A percentile compares a stretch with the other conserved stretches of the same genome.
These are phyloP conservation scores for Spathaspora girioi DNA, from an alignment of 805 yeast species.

Conservation along the genomic window DNA sequence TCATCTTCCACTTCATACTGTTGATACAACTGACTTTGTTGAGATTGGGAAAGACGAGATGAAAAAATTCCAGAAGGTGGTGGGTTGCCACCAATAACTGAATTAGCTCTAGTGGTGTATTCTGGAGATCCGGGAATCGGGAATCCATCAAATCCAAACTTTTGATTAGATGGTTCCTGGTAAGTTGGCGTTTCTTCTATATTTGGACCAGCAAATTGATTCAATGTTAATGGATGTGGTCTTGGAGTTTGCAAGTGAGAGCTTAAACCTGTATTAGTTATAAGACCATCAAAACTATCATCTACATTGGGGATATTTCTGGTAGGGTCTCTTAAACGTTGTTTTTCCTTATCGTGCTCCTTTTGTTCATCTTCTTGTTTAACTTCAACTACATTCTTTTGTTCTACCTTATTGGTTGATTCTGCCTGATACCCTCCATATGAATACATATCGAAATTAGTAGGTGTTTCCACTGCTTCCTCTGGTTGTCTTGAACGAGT, in stretches of 20 bases:
- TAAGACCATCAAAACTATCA: slow-evolving; percentile 24
- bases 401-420: not conserved
- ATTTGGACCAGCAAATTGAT: not conserved
- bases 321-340: not conserved
- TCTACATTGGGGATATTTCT: slow-evolving; percentile 20
- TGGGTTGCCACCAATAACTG: slow-evolving; percentile 32
- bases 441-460: slow-evolving; percentile 4
- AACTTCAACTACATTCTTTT: not conserved
- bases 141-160: slow-evolving; percentile 30
- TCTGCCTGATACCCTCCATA: slow-evolving; percentile 5
- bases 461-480: slow-evolving; percentile 1
- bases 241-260: not conserved
- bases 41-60: slow-evolving; percentile 40
- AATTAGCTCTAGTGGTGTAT: slow-evolving; percentile 41
- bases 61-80: slow-evolving; percentile 27
- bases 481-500: slow-evolving; percentile 10
- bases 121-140: slow-evolving; percentile 46
- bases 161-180: slow-evolving; percentile 13
- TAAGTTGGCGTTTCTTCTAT: not conserved
- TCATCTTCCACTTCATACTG: slow-evolving; percentile 45
- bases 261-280: slow-evolving; percentile 2
- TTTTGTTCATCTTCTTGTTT: slow-evolving; percentile 1
- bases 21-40: slow-evolving; percentile 40
- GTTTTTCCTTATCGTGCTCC: not conserved
- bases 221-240: slow-evolving; percentile 3